A percentile compares a stretch with the other conserved stretches of the same genome.
Conservation (phyloP, 371 early-diverging fungal species). For the Chytridiales sp. region DNA sequence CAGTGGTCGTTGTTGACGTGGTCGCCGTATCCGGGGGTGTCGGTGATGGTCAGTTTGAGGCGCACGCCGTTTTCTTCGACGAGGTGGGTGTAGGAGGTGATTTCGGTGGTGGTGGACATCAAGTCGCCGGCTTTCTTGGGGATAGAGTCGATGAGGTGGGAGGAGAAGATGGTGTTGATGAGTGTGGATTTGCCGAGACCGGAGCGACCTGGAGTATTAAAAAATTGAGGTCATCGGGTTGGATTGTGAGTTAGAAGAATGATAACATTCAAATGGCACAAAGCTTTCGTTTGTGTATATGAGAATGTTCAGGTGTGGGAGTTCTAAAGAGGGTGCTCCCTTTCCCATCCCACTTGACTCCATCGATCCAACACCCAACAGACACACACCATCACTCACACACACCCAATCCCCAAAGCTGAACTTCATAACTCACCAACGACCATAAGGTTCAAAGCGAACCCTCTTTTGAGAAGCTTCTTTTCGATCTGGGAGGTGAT, state of each 20-base stretch:
- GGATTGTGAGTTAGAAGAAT: not conserved
- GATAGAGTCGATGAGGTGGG: constrained; percentile 78
- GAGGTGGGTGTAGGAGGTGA: no score
- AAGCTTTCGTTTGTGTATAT: no score
- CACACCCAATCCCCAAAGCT: no score
- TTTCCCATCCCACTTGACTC: not conserved
- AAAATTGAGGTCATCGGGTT: no score
- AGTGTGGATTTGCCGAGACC: constrained; percentile 88
- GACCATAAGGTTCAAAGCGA: constrained; percentile 90
- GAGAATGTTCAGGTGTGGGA: not conserved
- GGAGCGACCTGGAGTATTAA: constrained; percentile 43
- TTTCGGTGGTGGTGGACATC: no score
- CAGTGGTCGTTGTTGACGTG: constrained; percentile 85
- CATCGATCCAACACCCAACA: no score
- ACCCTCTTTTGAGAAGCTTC: constrained; percentile 89
- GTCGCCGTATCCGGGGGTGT: constrained; percentile 89
- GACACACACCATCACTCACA: not conserved
- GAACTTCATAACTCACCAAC: constrained; percentile 77
- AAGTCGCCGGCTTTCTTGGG: not conserved
- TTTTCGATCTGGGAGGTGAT: constrained; percentile 91
- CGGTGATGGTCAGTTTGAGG: constrained; percentile 84
- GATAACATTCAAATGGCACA: not conserved
- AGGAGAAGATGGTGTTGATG: constrained; percentile 84
- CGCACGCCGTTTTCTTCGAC: constrained; percentile 89
- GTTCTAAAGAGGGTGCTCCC: not conserved